Conservation (phyloP, 768 basidiomycete species). For the Mycena albidolilacea region DNA sequence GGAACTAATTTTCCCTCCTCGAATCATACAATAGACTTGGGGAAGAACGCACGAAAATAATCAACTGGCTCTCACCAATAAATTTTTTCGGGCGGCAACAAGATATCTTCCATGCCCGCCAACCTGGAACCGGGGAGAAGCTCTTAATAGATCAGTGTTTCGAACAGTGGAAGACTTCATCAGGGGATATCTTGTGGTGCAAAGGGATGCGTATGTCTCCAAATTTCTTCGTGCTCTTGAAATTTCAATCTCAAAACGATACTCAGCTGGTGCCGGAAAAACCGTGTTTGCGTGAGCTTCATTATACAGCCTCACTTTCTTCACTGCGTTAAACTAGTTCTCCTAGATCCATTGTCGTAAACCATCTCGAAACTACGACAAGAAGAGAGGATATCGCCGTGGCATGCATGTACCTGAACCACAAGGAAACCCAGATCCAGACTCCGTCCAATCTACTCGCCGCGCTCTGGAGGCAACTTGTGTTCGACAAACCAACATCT, state of each 20-base stretch:
- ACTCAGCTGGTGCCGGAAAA: conserved; percentile 1
- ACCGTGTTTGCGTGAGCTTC: not conserved
- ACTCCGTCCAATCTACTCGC: no score
- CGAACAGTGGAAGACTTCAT: not conserved
- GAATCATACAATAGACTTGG: no score
- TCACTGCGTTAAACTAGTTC: not conserved
- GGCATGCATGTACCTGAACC: conserved; percentile 5
- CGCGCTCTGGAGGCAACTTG: no score
- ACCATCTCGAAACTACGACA: conserved; percentile 1
- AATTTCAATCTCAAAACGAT: not conserved
- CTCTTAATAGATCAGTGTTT: not conserved
- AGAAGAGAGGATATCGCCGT: not conserved
- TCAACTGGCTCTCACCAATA: not conserved
- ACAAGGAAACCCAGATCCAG: no score
- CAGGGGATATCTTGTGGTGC: not conserved
- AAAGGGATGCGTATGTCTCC: not conserved
- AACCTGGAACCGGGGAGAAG: not conserved
- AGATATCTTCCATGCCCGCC: not conserved
- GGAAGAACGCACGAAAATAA: no score
- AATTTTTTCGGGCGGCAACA: not conserved
- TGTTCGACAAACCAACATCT: not conserved
- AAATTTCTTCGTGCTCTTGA: not conserved
- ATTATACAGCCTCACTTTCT: not conserved
- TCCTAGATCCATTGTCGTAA: not conserved
- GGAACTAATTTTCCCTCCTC: no score